Conservation (phyloP, 768 basidiomycete species). For the Pseudohyphozyma bogoriensis region DNA sequence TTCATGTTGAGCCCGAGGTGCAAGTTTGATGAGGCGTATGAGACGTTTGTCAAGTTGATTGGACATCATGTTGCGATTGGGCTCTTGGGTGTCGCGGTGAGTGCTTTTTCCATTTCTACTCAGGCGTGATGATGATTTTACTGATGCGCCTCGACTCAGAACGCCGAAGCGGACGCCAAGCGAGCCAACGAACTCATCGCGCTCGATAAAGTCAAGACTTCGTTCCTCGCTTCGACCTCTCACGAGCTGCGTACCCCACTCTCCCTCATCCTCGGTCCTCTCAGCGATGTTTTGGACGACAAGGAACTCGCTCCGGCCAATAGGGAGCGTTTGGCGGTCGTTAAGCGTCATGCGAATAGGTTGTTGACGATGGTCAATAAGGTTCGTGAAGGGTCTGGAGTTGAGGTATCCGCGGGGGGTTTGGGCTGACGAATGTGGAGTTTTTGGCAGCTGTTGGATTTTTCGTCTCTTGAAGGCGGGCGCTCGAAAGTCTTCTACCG, state of each 20-base stretch:
- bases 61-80: conserved; percentile 16
- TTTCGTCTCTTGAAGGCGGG: conserved; percentile 17
- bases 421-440: not conserved
- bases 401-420: too few species aligned
- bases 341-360: conserved; percentile 18
- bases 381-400: not conserved
- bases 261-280: conserved; percentile 23
- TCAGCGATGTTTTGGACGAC: conserved; percentile 18
- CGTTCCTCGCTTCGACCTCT: conserved; percentile 16
- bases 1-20: conserved; percentile 18
- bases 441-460: conserved; percentile 16
- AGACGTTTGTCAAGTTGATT: conserved; percentile 23
- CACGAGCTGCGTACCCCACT: conserved; percentile 26
- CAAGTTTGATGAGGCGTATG: conserved; percentile 2
- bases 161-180: conserved; percentile 19
- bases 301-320: not conserved
- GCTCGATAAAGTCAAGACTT: conserved; percentile 25
- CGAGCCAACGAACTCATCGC: conserved; percentile 19
- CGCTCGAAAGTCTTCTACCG: conserved; percentile 10
- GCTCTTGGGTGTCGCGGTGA: conserved; percentile 13
- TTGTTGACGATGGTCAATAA: conserved; percentile 28
- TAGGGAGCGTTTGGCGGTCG: conserved; percentile 12
- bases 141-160: not conserved
- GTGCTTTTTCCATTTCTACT: not conserved
- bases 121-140: not conserved